Evolutionary conservation across 1,139 yeast genomes (phyloP), one percentile per base, ranked within the genome.

Genomic region (Pneumocystis murina): DNA sequence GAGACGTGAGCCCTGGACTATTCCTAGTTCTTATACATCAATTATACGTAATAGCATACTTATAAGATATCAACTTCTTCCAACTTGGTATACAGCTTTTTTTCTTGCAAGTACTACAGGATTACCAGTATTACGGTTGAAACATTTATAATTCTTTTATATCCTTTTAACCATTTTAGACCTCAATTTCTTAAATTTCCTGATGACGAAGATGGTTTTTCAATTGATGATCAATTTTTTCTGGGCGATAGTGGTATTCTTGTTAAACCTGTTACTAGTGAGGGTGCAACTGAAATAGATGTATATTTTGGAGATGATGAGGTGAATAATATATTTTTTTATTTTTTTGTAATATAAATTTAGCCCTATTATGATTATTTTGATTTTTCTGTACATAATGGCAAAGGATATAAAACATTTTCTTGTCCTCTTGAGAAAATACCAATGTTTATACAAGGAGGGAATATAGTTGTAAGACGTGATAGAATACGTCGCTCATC

Each of bases 1-100:
- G 71, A 83, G 97, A 74, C 81, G 97, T 67, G 99, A 92, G 71
- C 98, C 98, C 0, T 92, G 91, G 85, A 75, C 91, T 61, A 80
- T 86, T 1, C 87, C 87, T 2, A 94, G 84, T 39, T 91, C 92
- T 3, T 84, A 81, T 69, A 82, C 85, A n/a, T 76, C 82, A 0
- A 73, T 81, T 35, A 85, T 90, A 64, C 79, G 87, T 64, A 85
- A 86, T 62, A 86, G 96, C 0, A 79, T 92, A 35, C 78, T 77
- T 65, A 77, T 88, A 68, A 79, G 99, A 66, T 92, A 92, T 73
- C 76, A 81, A 33, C 76, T 94, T 65, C 77, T 92, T 62, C 96
- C 97, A 0, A 79, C 85, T 3, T 76, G 88, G 64, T 94, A 92
- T 74, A 90, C 95, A 1, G 81, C 84, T n/a, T 91, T 94, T 75